Percentiles rank a stretch among this genome's conserved stretches.
phyloP scores from a whole-genome alignment of 371 early-diverging fungal genomes.

The Lichtheimia corymbifera region DNA sequence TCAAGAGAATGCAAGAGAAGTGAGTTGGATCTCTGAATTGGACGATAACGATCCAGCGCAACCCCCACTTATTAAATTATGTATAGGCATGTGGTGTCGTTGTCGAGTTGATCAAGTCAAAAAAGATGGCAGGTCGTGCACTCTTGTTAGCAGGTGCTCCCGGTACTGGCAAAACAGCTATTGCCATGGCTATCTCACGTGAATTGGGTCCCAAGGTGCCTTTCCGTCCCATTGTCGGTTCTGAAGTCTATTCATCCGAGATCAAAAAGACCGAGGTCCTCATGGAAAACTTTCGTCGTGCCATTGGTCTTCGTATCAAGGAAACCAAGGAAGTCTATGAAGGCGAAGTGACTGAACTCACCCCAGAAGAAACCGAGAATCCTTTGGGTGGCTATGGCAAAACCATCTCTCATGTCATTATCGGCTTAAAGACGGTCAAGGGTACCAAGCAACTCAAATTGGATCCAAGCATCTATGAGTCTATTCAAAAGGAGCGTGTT shows the following conservation, averaged over 20 bases:
- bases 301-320: conserved; percentile 96
- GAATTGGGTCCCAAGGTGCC: conserved; percentile 97
- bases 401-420: conserved; percentile 92
- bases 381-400: conserved; percentile 93
- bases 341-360: conserved; percentile 98
- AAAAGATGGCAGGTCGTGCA: conserved; percentile 97
- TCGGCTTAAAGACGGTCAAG: conserved; percentile 98
- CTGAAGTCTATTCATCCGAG: conserved; percentile 97
- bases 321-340: conserved; percentile 99
- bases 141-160: conserved; percentile 96
- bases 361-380: conserved; percentile 95
- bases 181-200: conserved; percentile 93
- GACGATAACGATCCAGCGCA: neutral
- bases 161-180: conserved; percentile 95
- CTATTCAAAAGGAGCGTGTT: conserved; percentile 96
- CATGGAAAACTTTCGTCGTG: conserved; percentile 98
- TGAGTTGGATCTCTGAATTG: conserved; percentile 29
- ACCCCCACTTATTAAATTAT: neutral
- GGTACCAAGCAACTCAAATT: conserved; percentile 97
- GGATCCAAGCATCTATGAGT: conserved; percentile 96
- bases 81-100: conserved; percentile 89
- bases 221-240: conserved; percentile 98
- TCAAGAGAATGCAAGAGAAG: conserved; percentile 94
- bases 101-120: conserved; percentile 91
- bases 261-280: conserved; percentile 98